phyloP scores from a whole-genome alignment of 495 filamentous ascomycete species.

The Gamarada debralockiae region DNA sequence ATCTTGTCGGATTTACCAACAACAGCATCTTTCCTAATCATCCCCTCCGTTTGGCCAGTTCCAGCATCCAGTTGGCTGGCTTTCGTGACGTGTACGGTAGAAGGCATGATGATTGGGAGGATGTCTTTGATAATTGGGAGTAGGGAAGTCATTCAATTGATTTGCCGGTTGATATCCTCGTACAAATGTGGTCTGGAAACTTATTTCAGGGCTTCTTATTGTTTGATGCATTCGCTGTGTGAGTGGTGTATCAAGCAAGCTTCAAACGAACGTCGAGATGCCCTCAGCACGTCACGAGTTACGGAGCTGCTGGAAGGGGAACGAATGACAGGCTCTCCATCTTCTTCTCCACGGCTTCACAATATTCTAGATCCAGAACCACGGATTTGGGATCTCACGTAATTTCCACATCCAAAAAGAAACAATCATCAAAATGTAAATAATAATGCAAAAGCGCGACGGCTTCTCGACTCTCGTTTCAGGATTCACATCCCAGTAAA shows the following conservation, averaged over 20 bases:
- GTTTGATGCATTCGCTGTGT: too few species aligned
- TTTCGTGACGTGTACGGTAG: constrained; percentile 40
- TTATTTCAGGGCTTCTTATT: too few species aligned
- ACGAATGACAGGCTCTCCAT: too few species aligned
- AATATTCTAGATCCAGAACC: not conserved
- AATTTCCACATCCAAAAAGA: not conserved
- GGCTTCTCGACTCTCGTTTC: too few species aligned
- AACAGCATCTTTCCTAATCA: constrained; percentile 54
- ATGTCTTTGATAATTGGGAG: constrained; percentile 46
- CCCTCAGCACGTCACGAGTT: too few species aligned
- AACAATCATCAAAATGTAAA: not conserved
- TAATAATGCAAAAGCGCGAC: not conserved
- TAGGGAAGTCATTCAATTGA: constrained; percentile 42
- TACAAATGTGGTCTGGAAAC: too few species aligned
- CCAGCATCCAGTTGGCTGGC: constrained; percentile 35
- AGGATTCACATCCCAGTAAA: too few species aligned
- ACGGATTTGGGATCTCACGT: not conserved
- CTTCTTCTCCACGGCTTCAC: too few species aligned
- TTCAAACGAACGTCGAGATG: too few species aligned
- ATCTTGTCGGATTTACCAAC: constrained; percentile 54
- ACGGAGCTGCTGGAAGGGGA: too few species aligned
- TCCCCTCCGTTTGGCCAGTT: constrained; percentile 43
- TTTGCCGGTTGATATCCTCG: too few species aligned
- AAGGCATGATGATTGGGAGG: constrained; percentile 45
- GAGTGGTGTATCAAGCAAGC: too few species aligned